Base-by-base conservation (phyloP, 495 filamentous ascomycete species). In the Bacidia gigantensis region DNA sequence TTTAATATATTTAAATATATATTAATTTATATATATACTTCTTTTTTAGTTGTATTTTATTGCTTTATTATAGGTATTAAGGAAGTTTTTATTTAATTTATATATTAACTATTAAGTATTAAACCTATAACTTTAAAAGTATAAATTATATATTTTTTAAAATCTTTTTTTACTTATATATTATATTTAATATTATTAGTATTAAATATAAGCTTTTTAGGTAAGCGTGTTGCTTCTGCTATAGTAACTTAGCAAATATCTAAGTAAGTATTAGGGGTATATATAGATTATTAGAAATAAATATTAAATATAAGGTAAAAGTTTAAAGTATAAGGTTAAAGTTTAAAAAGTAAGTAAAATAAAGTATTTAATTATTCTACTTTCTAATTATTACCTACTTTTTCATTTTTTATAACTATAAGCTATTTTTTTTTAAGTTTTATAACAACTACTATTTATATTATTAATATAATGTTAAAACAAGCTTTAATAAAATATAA, bases 401-500 rank as follows among this genome's bases (percentile, higher is more conserved):
- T 39, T 39, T 39, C 10, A 39, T 39, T 39, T 39, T 39, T 10
- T 39, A 39, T 10, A 10, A 39, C n/a, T 39, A 39, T 39, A 10
- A n/a, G 10, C 10, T 39, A 10, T 10, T 39, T 10, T 39, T 39
- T 10, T 39, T 39, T 10, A 10, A 39, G 10, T 39, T 39, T 39
- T 10, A 39, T 10, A 10, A 39, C n/a, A 39, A n/a, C 32, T n/a
- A 39, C 10, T 39, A 39, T 39, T 39, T 10, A 10, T n/a, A 39
- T 10, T 39, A 39, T 39, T 39, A 10, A 39, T n/a, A 39, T 39
- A 39, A 39, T 39, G n/a, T 39, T 39, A 39, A 39, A n/a, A 10
- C 32, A 10, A n/a, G n/a, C 32, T 39, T 39, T 39, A n/a, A n/a
- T n/a, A 22, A 46, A 46, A 46, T 17, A 46, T 46, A 46, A 46